Base-by-base conservation (phyloP, 2,329 filamentous ascomycete species). In the Neoarthrinium moseri region DNA sequence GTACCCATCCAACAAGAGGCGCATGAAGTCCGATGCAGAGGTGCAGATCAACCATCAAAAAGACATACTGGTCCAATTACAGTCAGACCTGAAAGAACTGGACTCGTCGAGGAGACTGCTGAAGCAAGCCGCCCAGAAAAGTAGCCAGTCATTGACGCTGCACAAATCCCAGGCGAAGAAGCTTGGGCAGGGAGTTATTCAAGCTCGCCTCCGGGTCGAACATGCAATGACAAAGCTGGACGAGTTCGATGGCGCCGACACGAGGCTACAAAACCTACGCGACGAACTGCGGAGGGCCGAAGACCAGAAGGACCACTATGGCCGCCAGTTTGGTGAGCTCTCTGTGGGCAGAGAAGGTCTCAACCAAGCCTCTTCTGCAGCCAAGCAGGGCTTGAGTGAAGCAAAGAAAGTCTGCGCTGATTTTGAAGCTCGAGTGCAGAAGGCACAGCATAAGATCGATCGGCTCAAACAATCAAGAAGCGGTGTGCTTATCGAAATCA, bases 1-100 rank as follows among this genome's bases (percentile, higher is more conserved):
- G 13, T 36, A 26, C 13, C 57, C 76, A 48, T 49, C 75, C 5
- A 52, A 70, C 30, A 69, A 67, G 8, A 74, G 86, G 20, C 82
- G 91, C n/a, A 95, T 96, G 83, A 86, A 86, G 59, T 85, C 87
- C 1, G 88, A 95, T 59, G 73, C 81, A 21, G 85, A 81, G 46
- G 79, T 78, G 15, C 86, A 89, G 57, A 77, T 91, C 32, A 60
- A 63, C 6, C 65, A 77, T 12, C 72, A 77, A 35, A 68, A 69
- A 47, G 73, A 81, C 21, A 67, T 70, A 4, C 51, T 81, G 3
- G 66, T 74, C 21, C 75, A 81, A 29, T 71, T 87, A 3, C 73
- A 77, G 43, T 61, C 66, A 5, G 81, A 87, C 47, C 62, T 83
- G 37, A 64, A 67, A 3, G 71, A 75, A 2, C 64, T 85, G 5